Evolutionary conservation across 306 rosid genomes (phyloP).

Genomic region (Amphicarpaea edgeworthii): DNA sequence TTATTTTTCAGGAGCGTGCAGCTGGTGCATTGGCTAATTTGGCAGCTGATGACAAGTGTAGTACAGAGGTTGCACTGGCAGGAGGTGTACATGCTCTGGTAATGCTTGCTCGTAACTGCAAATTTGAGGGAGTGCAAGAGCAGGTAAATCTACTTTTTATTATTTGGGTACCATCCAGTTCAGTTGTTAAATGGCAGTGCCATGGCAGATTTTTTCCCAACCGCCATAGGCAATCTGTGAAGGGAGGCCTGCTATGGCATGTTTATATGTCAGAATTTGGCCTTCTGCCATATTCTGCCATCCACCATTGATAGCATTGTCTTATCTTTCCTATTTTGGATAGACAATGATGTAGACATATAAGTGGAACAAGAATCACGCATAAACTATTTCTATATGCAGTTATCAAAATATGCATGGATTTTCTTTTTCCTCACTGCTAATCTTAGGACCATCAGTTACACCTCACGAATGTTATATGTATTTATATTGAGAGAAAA

Average conservation of each 20-base stretch:
- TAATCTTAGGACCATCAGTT: not conserved
- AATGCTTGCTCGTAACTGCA: constrained; percentile 98
- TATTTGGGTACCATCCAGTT: constrained; percentile 14
- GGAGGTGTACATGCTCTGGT: constrained; percentile 99
- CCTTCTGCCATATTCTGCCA: not conserved
- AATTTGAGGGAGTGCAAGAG: constrained; percentile 99
- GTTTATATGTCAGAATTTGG: not conserved
- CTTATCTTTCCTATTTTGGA: constrained; percentile 11
- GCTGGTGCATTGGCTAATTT: constrained; percentile 99
- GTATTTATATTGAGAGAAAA: not conserved
- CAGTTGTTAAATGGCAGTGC: not conserved
- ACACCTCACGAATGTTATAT: not conserved
- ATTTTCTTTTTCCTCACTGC: constrained; percentile 15
- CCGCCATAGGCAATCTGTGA: not conserved
- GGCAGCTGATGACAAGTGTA: constrained; percentile 99
- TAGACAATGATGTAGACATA: constrained; percentile 14
- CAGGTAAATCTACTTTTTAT: constrained; percentile 69
- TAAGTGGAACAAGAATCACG: constrained; percentile 11
- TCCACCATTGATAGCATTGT: not conserved
- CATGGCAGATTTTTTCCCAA: not conserved
- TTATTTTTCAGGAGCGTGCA: constrained; percentile 87
- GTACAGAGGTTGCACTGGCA: constrained; percentile 95
- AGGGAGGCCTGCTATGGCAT: not conserved
- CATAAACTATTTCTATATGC: constrained; percentile 1
- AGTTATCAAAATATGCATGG: not conserved